Conservation (phyloP, 352 stramenopile species). For the Phytopythium mirpurense region DNA sequence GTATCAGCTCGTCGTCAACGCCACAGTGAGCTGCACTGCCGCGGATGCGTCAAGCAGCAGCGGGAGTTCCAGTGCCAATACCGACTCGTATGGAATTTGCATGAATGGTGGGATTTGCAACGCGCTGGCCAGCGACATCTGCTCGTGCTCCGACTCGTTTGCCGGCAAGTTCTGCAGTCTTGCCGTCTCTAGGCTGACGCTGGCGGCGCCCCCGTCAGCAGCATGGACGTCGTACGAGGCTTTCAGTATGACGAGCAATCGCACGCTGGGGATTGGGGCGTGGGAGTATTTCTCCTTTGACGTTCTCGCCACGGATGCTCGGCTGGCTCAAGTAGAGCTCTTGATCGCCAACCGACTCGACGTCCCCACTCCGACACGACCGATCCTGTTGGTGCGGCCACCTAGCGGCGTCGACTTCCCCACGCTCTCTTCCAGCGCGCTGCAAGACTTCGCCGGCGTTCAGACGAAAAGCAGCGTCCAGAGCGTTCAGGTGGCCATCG, state of each 20-base stretch:
- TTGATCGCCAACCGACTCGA: conserved; percentile 38
- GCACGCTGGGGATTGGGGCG: conserved; percentile 31
- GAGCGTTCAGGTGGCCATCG: conserved; percentile 35
- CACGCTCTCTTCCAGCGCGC: conserved; percentile 30
- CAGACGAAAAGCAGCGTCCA: conserved; percentile 19
- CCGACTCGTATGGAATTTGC: conserved; percentile 29
- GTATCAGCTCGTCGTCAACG: conserved; percentile 52
- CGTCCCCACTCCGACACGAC: conserved; percentile 31
- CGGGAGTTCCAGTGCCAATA: not conserved
- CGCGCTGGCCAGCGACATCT: conserved; percentile 39
- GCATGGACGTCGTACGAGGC: conserved; percentile 18
- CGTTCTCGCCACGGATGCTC: conserved; percentile 32
- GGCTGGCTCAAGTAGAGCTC: conserved; percentile 41
- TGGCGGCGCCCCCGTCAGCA: conserved; percentile 2
- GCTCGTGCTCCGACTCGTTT: conserved; percentile 31
- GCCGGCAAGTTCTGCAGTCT: conserved; percentile 47
- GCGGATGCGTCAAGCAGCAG: conserved; percentile 5
- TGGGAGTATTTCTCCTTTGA: conserved; percentile 72
- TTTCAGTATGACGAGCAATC: conserved; percentile 17
- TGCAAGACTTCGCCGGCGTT: conserved; percentile 49
- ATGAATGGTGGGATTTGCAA: conserved; percentile 44
- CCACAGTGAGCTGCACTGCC: conserved; percentile 33
- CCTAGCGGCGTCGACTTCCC: conserved; percentile 50
- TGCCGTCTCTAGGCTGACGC: conserved; percentile 9
- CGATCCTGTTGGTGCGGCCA: conserved; percentile 50